Conservation (phyloP, 371 early-diverging fungal genomes). For the Batkoa obscura region DNA sequence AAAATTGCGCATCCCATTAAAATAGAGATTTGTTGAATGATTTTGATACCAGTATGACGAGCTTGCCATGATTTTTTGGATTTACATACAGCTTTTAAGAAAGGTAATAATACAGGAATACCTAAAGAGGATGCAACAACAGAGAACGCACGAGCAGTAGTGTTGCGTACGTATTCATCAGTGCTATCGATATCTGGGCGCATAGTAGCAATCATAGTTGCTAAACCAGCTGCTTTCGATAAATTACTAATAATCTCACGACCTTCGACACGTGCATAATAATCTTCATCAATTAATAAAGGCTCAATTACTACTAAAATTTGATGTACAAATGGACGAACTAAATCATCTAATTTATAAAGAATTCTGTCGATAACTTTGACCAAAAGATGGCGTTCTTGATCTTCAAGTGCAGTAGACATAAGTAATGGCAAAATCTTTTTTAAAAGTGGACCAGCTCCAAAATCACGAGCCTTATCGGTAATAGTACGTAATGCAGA, state of each 20-base stretch:
- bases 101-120: conserved; percentile 83
- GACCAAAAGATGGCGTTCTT: conserved; percentile 91
- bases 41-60: conserved; percentile 94
- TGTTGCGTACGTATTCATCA: conserved; percentile 96
- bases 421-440: conserved; percentile 89
- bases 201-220: conserved; percentile 97
- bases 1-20: conserved; percentile 85
- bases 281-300: conserved; percentile 90
- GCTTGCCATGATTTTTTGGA: conserved; percentile 96
- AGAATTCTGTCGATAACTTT: conserved; percentile 94
- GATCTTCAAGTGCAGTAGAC: conserved; percentile 91
- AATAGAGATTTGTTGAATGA: conserved; percentile 91
- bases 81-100: conserved; percentile 87
- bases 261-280: conserved; percentile 92
- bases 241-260: conserved; percentile 94
- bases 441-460: conserved; percentile 88
- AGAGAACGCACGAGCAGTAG: conserved; percentile 91
- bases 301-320: conserved; percentile 96
- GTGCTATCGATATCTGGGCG: conserved; percentile 93
- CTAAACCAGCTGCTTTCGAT: conserved; percentile 91
- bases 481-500: conserved; percentile 81
- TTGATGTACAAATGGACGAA: conserved; percentile 92
- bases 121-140: conserved; percentile 97
- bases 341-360: conserved; percentile 86
- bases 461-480: conserved; percentile 89